Percentiles rank a stretch among this genome's conserved stretches.
Evolutionary conservation across 176 grass and related monocot genomes (phyloP).

Genomic region (Paspalum vaginatum): DNA sequence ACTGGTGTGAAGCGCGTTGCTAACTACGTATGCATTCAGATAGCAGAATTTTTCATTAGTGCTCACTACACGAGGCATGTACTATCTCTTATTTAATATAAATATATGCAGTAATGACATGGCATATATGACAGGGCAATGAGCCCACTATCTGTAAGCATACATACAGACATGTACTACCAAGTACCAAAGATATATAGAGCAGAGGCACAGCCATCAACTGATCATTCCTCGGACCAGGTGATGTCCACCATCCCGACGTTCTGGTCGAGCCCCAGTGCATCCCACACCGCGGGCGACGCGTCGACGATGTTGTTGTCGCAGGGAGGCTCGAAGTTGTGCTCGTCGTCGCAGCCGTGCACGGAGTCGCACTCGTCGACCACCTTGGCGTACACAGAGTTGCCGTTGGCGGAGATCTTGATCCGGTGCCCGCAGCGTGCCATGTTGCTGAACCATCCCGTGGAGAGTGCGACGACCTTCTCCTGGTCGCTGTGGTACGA

Average conservation of each 20-base stretch:
- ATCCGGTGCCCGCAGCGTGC: constrained; percentile 49
- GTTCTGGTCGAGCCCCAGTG: constrained; percentile 41
- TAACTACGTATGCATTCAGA: too few species aligned
- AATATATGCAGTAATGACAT: background rate
- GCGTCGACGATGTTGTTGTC: constrained; percentile 51
- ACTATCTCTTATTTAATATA: too few species aligned
- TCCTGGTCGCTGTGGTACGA: constrained; percentile 51
- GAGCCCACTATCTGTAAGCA: background rate
- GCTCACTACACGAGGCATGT: too few species aligned
- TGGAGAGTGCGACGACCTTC: constrained; percentile 54
- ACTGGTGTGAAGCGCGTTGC: too few species aligned
- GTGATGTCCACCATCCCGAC: constrained; percentile 32
- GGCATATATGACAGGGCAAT: background rate
- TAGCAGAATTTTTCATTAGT: too few species aligned
- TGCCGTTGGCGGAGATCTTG: constrained; percentile 42
- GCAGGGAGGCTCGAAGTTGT: constrained; percentile 56
- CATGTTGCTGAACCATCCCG: constrained; percentile 48
- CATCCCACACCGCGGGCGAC: constrained; percentile 52
- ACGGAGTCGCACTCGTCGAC: constrained; percentile 77
- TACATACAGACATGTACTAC: background rate
- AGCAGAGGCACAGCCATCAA: background rate
- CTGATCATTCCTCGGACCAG: constrained; percentile 32
- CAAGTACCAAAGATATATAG: background rate
- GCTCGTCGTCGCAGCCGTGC: constrained; percentile 46
- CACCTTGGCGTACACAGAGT: constrained; percentile 49